A percentile compares a stretch with the other conserved stretches of the same genome.
Conservation (phyloP, 1,139 yeast species). For the Diutina mesorugosa region DNA sequence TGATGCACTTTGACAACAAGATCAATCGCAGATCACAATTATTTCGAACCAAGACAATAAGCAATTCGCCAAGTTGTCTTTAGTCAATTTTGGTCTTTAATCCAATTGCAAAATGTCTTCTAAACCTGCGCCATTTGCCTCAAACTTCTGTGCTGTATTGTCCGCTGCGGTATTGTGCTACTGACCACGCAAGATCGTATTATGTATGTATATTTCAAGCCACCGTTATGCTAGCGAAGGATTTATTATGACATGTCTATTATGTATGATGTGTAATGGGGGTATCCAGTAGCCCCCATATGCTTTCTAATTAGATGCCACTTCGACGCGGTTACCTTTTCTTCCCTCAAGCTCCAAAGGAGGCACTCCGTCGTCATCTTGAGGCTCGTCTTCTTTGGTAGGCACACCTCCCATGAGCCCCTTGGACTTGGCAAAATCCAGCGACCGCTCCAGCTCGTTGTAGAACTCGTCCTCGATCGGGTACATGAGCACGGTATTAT, state of each 20-base stretch:
- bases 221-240: too few species aligned
- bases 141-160: neutral
- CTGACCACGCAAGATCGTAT: neutral
- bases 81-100: too few species aligned
- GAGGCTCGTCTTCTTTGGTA: slow-evolving; percentile 8
- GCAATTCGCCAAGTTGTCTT: too few species aligned
- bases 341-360: slow-evolving; percentile 1
- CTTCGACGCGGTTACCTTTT: neutral
- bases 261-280: too few species aligned
- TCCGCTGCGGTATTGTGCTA: neutral
- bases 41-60: too few species aligned
- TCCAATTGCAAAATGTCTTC: neutral
- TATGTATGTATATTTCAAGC: neutral
- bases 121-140: neutral
- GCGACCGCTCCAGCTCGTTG: slow-evolving; percentile 61
- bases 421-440: slow-evolving; percentile 76
- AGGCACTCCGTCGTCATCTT: neutral
- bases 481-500: slow-evolving; percentile 76
- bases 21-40: too few species aligned
- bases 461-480: slow-evolving; percentile 87
- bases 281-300: too few species aligned
- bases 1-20: too few species aligned
- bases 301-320: neutral
- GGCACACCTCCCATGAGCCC: slow-evolving; percentile 74
- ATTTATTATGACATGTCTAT: too few species aligned